Conservation (phyloP, 805 yeast genomes). For the Kuraishia cidri region DNA sequence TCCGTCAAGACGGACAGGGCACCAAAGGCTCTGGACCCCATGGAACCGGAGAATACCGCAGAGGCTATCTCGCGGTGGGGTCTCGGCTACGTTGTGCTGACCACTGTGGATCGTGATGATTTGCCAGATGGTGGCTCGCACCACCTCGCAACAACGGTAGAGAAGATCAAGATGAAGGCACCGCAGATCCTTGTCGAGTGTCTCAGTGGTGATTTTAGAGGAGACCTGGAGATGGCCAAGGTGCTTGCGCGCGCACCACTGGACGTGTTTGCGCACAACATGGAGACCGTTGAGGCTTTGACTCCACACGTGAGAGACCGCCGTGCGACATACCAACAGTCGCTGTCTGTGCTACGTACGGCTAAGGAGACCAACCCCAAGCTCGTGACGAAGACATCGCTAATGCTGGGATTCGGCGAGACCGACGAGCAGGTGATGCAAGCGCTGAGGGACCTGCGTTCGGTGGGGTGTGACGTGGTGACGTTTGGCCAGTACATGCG, state of each 20-base stretch:
- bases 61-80: slow-evolving; percentile 98
- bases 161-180: slow-evolving; percentile 74
- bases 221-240: slow-evolving; percentile 74
- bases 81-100: slow-evolving; percentile 91
- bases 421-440: slow-evolving; percentile 80
- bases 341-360: slow-evolving; percentile 62
- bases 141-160: slow-evolving; percentile 85
- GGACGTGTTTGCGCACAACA: slow-evolving; percentile 94
- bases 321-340: slow-evolving; percentile 91
- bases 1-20: slow-evolving; percentile 87
- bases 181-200: slow-evolving; percentile 92
- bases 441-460: slow-evolving; percentile 70
- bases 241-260: slow-evolving; percentile 78
- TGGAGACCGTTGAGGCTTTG: slow-evolving; percentile 92
- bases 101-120: slow-evolving; percentile 97
- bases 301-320: slow-evolving; percentile 96
- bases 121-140: slow-evolving; percentile 86
- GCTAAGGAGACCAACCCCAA: slow-evolving; percentile 76
- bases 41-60: slow-evolving; percentile 96
- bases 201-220: slow-evolving; percentile 91
- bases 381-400: slow-evolving; percentile 83
- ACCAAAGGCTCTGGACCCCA: slow-evolving; percentile 88
- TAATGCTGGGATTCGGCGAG: slow-evolving; percentile 97
- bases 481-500: slow-evolving; percentile 99
- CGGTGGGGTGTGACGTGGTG: slow-evolving; percentile 79